Percentiles rank a stretch among this genome's conserved stretches.
These are phyloP conservation scores for Diaporthe ampelina DNA, from an alignment of 2,329 filamentous ascomycete species.

Conservation along the genomic window DNA sequence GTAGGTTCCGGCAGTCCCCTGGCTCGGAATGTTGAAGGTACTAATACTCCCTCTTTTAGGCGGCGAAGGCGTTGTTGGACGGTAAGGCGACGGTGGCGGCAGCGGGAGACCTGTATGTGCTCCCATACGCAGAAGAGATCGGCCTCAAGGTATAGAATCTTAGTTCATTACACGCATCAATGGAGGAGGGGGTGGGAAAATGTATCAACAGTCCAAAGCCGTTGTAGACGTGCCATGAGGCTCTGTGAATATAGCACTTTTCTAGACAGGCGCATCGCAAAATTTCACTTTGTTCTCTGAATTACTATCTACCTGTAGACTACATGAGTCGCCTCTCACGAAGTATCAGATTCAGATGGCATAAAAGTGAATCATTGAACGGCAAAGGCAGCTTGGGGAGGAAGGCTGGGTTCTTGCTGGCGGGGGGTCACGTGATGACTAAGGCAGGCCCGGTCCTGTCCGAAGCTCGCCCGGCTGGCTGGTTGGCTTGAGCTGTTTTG, in stretches of 20 bases:
- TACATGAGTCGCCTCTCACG: not conserved
- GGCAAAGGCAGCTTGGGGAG: not conserved
- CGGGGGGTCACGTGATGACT: slow-evolving; percentile 32
- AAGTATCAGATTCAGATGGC: not conserved
- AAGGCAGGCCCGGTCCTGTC: slow-evolving; percentile 7
- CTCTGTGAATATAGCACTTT: slow-evolving; percentile 62
- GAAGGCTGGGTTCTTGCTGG: not conserved
- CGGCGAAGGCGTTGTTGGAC: slow-evolving; percentile 88
- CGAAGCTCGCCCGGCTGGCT: slow-evolving; percentile 32
- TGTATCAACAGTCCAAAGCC: slow-evolving; percentile 60
- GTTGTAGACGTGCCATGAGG: slow-evolving; percentile 55
- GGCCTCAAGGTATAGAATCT: slow-evolving; percentile 88
- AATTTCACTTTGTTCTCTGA: slow-evolving; percentile 33
- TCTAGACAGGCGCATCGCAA: slow-evolving; percentile 52
- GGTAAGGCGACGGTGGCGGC: slow-evolving; percentile 90
- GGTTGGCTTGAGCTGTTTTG: slow-evolving; percentile 40
- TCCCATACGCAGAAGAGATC: slow-evolving; percentile 95
- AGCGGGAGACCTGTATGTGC: slow-evolving; percentile 90
- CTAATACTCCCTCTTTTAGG: slow-evolving; percentile 65
- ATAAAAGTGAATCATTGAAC: not conserved
- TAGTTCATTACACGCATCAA: slow-evolving; percentile 40
- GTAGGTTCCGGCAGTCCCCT: slow-evolving; percentile 65
- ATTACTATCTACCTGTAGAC: not conserved
- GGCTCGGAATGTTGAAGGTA: slow-evolving; percentile 1
- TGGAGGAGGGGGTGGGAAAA: slow-evolving; percentile 45